These are phyloP conservation scores for Claviceps purpurea DNA, from an alignment of 2,329 filamentous ascomycete species.

Conservation along the genomic window DNA sequence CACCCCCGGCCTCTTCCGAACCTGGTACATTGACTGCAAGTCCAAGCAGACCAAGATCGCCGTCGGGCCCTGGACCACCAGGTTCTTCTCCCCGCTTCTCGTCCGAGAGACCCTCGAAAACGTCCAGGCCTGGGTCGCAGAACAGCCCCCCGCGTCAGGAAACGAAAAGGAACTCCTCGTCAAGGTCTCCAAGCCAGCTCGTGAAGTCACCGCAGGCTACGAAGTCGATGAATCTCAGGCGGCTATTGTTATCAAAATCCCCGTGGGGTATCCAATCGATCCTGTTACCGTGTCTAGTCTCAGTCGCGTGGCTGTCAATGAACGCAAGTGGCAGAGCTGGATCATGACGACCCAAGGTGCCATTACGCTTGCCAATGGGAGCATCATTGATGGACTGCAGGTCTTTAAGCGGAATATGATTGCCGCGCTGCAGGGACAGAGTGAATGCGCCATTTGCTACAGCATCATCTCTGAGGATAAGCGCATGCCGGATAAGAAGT, in stretches of 20 bases:
- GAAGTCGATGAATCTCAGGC: constrained; percentile 79
- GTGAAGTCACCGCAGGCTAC: constrained; percentile 74
- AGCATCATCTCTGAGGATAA: constrained; percentile 81
- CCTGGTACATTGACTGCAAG: constrained; percentile 72
- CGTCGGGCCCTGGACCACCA: constrained; percentile 75
- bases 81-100: constrained; percentile 62
- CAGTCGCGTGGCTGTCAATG: constrained; percentile 74
- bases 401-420: constrained; percentile 80
- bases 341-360: constrained; percentile 78
- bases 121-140: constrained; percentile 52
- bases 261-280: constrained; percentile 70
- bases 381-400: constrained; percentile 72
- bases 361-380: constrained; percentile 85
- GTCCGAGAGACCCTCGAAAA: constrained; percentile 52
- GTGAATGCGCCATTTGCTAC: constrained; percentile 94
- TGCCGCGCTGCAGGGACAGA: constrained; percentile 81
- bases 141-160: constrained; percentile 31
- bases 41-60: constrained; percentile 68
- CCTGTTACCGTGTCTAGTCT: constrained; percentile 62
- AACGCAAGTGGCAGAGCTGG: constrained; percentile 90
- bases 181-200: constrained; percentile 56
- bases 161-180: constrained; percentile 48
- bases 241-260: constrained; percentile 68
- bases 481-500: constrained; percentile 82
- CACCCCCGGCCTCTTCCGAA: constrained; percentile 63